These are phyloP conservation scores for Pichia sp. DNA, from an alignment of 1,139 yeast genomes.

Conservation along the genomic window DNA sequence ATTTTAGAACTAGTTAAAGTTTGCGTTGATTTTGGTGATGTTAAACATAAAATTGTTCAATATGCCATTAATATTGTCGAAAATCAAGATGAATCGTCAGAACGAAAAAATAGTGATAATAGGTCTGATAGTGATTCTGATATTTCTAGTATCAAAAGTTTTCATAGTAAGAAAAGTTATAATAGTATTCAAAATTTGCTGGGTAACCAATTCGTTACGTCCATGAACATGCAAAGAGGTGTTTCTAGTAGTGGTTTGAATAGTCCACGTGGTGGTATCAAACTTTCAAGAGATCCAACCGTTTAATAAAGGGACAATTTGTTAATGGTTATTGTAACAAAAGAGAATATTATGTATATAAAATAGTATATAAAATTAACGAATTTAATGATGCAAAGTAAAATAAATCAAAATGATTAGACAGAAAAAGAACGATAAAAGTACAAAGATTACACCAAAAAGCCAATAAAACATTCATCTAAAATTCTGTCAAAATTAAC, in stretches of 20 bases:
- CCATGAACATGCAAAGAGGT: conserved; percentile 5
- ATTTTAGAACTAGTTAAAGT: conserved; percentile 19
- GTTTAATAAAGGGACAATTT: background rate
- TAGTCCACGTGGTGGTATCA: background rate
- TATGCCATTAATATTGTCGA: conserved; percentile 18
- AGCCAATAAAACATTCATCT: conserved; percentile 72
- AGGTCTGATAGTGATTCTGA: conserved; percentile 3
- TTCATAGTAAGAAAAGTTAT: background rate
- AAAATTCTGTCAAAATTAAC: conserved; percentile 80
- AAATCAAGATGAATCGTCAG: conserved; percentile 1
- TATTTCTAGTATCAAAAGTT: background rate
- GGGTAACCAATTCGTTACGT: background rate
- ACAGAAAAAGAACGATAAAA: background rate
- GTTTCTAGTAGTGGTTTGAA: conserved; percentile 2
- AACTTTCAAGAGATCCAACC: background rate
- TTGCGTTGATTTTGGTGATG: conserved; percentile 19
- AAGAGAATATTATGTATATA: too few relatives aligned
- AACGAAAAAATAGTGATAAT: background rate
- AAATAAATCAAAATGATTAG: background rate
- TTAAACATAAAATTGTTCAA: conserved; percentile 16
- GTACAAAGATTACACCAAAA: conserved; percentile 29
- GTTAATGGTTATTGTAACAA: too few relatives aligned
- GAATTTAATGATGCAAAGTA: too few relatives aligned
- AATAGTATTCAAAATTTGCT: background rate
- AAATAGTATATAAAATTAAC: too few relatives aligned